Evolutionary conservation across 2,329 filamentous ascomycete species (phyloP), one percentile per base, ranked within the genome.

Genomic region (Diplocarpon mali): DNA sequence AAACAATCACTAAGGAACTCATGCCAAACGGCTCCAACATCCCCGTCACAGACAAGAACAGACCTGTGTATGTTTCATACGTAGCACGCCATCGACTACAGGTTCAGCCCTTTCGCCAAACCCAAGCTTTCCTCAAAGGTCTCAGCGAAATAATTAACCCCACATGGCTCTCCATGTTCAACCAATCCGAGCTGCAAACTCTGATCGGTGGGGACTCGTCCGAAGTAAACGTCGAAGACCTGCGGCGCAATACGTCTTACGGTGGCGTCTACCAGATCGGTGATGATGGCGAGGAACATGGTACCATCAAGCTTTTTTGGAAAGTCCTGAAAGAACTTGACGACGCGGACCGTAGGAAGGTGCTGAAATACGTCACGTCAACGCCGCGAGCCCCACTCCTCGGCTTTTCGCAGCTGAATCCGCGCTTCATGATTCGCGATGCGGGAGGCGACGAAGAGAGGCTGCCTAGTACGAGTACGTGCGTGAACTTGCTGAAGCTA

Each of bases 121-220:
- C 89, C 0, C 74, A 79, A 16, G 87, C 88, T 1, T 98, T 98
- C 62, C 73, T 98, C 7, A 79, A 79, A 45, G 92, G 92, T 0
- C 76, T 98, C 1, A 79, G 84, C 16, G 73, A 81, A 52, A 94
- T 98, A 60, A 92, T 98, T 53, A 83, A 89, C 47, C 89, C 90
- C 0, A 78, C 78, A 3, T 98, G 92, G 92, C 74, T 98, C 4
- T 88, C 83, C 57, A 96, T 98, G 92, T 98, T 98, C 70, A 98
- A 98, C 64, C 90, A 95, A 62, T 78, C 78, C 2, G 92, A 98
- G 63, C 74, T 98, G 4, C 92, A 96, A 65, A 92, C 86, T 1
- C 79, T 98, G 5, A 84, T 98, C 13, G 86, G 88, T 42, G 92
- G 92, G 35, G 88, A 94, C 56, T 82, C 80, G 24, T 81, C 81